Evolutionary conservation across 768 basidiomycete genomes (phyloP), one percentile per base, ranked within the genome.

Genomic region (Xerocomellus chrysenteron): DNA sequence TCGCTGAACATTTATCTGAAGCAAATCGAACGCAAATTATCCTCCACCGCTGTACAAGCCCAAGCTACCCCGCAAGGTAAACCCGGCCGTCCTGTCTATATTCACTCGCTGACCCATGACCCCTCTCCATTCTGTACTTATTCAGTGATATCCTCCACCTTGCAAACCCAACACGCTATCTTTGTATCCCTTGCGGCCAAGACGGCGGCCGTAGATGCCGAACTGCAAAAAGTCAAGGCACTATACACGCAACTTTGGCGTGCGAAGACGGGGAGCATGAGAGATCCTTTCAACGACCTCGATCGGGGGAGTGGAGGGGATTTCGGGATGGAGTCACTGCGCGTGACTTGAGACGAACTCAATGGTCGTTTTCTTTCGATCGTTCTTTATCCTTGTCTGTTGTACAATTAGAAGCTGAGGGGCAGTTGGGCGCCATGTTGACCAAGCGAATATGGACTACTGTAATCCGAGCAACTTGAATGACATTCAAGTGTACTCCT

Each of bases 181-280:
- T 92, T 92, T 70, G 79, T 92, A 26, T 78, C 87, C 5, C 80
- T 94, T 24, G 92, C 91, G 8, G 82, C 80, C 58, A 90, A 85
- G 70, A 88, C 88, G 3, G 90, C 91, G 17, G 76, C 83, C 4
- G 73, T 91, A 2, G 86, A 93, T 56, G 79, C 80, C 2, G 88
- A 92, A 62, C 68, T 93, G 26, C 86, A 90, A 66, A 87, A 86
- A 73, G 80, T 94, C 63, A 91, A 91, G 68, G 71, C 76, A 11
- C 67, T 87, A 12, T 92, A 91, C 61, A 87, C 86, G 0, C 87
- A 90, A 63, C 74, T 91, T 7, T 93, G 89, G 88, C 83, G 88
- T 13, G 77, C 82, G 17, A 85, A 86, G 69, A 92, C 88, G 16
- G 91, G 91, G 32, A 92, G 90, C 63, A 84, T 86, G 71, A 77